These are phyloP conservation scores for Suaeda aralocaspica DNA, from an alignment of 148 eudicot species.

Conservation along the genomic window DNA sequence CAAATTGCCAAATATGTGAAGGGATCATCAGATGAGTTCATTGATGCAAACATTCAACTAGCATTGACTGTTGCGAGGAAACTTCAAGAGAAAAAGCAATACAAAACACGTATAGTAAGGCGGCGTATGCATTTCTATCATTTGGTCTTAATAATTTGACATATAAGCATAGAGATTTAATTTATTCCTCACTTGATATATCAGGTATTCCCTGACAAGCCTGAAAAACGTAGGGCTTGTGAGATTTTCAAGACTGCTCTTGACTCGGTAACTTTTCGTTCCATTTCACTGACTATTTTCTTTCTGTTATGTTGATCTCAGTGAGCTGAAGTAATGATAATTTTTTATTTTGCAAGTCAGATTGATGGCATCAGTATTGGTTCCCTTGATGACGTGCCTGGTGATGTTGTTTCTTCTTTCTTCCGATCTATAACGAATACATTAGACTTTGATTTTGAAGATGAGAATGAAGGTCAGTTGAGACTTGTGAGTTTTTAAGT, in stretches of 20 bases:
- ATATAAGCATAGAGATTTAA: not conserved
- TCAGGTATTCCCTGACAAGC: conserved; percentile 93
- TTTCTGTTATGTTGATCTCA: not conserved
- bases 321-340: not conserved
- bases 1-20: conserved; percentile 64
- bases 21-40: conserved; percentile 98
- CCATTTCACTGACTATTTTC: not conserved
- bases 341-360: conserved; percentile 34
- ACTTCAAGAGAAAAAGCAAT: conserved; percentile 69
- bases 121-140: not conserved
- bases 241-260: conserved; percentile 76
- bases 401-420: conserved; percentile 55
- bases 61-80: conserved; percentile 78
- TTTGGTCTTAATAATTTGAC: not conserved
- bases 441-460: conserved; percentile 96
- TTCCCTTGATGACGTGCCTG: conserved; percentile 89
- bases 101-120: conserved; percentile 74
- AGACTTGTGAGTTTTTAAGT: not conserved
- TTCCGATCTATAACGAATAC: conserved; percentile 82
- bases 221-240: conserved; percentile 94
- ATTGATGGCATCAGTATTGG: conserved; percentile 68
- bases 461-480: conserved; percentile 84
- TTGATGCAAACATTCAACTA: conserved; percentile 92
- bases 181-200: conserved; percentile 9
- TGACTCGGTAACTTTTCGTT: conserved; percentile 49